Evolutionary conservation across 768 basidiomycete genomes (phyloP), one percentile per base, ranked within the genome.

Genomic region (Xerocomellus chrysenteron): DNA sequence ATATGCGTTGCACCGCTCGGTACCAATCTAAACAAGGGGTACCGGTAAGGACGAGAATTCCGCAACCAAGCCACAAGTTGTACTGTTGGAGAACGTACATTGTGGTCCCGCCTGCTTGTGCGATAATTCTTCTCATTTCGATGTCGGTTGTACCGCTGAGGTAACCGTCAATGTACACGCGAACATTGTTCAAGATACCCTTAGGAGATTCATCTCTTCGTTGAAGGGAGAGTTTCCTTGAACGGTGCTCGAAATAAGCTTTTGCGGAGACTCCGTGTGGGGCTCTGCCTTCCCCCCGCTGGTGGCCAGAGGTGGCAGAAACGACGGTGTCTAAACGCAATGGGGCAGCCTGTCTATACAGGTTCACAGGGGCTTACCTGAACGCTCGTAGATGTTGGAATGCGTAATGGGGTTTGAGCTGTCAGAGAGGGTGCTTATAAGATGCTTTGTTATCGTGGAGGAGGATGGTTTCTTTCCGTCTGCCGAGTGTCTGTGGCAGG

Each of bases 401-500:
- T 89, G 85, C 1, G 90, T 91, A 49, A 93, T 90, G 2, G 92
- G 92, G 67, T 93, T 93, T 11, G 81, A 80, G 50, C 78, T 74
- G 57, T 88, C 80, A 16, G 77, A 68, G 44, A 94, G 76, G 0
- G 85, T 89, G 30, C 73, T 77, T 41, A 92, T 67, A 14, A 92
- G 70, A 52, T 83, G 78, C 52, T 76, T 83, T 13, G 83, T 89
- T 39, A 88, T 65, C n/a, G 73, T 71, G 32, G 75, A 61, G 0
- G 73, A 65, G 19, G 80, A 80, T 5, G 76, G 71, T 50, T 70
- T 73, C 48, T 61, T 57, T n/a, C 63, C 69, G 33, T 68, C 70
- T 32, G 67, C 72, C 2, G 72, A 54, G 21, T 74, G 67, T n/a
- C 61, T 64, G 51, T 50, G 26, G 48, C n/a, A 48, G n/a, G 42